Evolutionary conservation across 352 stramenopile genomes (phyloP).

Genomic region (Pythium vanterpoolii): DNA sequence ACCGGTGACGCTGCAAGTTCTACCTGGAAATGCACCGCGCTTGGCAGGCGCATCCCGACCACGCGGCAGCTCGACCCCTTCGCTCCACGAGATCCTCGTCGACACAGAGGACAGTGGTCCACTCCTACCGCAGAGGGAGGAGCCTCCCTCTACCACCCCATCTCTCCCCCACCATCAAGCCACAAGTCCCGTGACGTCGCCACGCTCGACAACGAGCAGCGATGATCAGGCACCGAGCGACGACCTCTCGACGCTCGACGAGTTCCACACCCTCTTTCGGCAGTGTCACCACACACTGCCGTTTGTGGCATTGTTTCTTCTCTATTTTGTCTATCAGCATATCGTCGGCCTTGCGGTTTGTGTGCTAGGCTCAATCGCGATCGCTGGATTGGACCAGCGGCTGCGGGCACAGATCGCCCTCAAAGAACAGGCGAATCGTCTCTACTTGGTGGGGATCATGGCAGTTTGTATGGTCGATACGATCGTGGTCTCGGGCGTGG

Average conservation of each 20-base stretch:
- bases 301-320: slow-evolving; percentile 62
- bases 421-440: slow-evolving; percentile 65
- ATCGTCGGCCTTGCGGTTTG: slow-evolving; percentile 65
- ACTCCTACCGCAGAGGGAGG: too few species aligned
- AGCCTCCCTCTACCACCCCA: too few species aligned
- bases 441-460: slow-evolving; percentile 49
- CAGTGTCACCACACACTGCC: slow-evolving; percentile 70
- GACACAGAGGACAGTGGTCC: slow-evolving; percentile 4
- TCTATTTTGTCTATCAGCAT: slow-evolving; percentile 83
- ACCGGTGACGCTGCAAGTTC: slow-evolving; percentile 6
- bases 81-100: neutral
- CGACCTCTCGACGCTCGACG: slow-evolving; percentile 36
- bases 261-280: slow-evolving; percentile 62
- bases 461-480: slow-evolving; percentile 56
- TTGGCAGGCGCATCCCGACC: neutral
- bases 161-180: neutral
- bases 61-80: neutral
- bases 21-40: neutral
- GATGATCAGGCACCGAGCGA: slow-evolving; percentile 9
- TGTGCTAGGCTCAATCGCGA: slow-evolving; percentile 54
- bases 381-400: slow-evolving; percentile 72
- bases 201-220: slow-evolving; percentile 4
- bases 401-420: slow-evolving; percentile 61
- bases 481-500: slow-evolving; percentile 55
- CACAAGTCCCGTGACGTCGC: slow-evolving; percentile 1